Evolutionary conservation across 768 basidiomycete genomes (phyloP), one percentile per base, ranked within the genome.

Genomic region (Paxillus rubicundulus): DNA sequence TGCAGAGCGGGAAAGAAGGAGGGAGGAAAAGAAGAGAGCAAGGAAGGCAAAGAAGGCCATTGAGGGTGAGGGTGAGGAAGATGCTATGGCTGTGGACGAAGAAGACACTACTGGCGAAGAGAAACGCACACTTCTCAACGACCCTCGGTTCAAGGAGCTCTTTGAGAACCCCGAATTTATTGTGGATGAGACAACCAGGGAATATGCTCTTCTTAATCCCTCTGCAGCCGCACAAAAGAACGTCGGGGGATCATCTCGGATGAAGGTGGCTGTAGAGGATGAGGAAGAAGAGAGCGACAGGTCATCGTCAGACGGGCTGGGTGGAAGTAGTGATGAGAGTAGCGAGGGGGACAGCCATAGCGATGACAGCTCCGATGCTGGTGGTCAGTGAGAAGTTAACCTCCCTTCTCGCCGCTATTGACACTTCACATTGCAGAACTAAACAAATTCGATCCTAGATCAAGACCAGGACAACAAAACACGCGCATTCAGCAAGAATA

Each of bases 121-220:
- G 58, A 53, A 58, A 52, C 54, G 72, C 38, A 85, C 70, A 48
- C 69, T 96, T 53, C 84, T 95, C 57, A 82, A 74, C 41, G 97
- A 99, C 70, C 84, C 87, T 50, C 87, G 97, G 50, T 99, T 98
- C 80, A 77, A 85, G 51, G 86, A 83, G 41, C 79, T 99, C 36
- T 99, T 97, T 70, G 84, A 91, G 72, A 85, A 97, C 64, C 87
- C 92, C 4, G 89, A 90, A 50, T 99, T 92, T 69, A 80, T 87
- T 62, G 89, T 99, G 58, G 96, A 98, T 70, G 90, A 94, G 74
- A 80, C 72, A 38, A 89, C 77, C 59, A 78, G 90, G 61, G 97
- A 98, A 74, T 98, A 79, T 67, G 89, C 86, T n/a, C 70, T 98
- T 58, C 82, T 98, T 66, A 94, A 98, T 68, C 96, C 96, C 13